A percentile compares a stretch with the other conserved stretches of the same genome.
Evolutionary conservation across 495 filamentous ascomycete genomes (phyloP).

Genomic region (Staphylotrichum longicolle): DNA sequence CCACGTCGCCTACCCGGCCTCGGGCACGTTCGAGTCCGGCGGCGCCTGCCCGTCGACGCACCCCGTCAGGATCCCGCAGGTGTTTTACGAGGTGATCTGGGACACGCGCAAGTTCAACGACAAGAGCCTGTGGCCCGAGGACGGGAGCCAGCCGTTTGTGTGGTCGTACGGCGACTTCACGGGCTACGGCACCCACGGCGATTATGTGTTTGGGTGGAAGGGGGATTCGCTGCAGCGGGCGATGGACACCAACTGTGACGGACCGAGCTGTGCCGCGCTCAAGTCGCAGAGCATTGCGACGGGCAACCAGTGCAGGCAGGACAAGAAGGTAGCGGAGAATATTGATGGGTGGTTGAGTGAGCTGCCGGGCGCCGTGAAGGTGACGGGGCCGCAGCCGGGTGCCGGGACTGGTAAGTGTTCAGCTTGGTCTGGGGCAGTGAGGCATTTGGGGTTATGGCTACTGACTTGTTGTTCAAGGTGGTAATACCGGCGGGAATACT

Average conservation of each 20-base stretch:
- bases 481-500: not conserved
- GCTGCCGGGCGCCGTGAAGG: constrained; percentile 19
- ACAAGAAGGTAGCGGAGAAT: constrained; percentile 35
- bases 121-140: constrained; percentile 40
- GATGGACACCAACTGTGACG: constrained; percentile 39
- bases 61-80: constrained; percentile 39
- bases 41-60: constrained; percentile 36
- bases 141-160: constrained; percentile 49
- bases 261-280: not conserved
- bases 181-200: constrained; percentile 43
- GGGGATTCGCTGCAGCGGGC: constrained; percentile 39
- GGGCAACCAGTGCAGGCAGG: constrained; percentile 37
- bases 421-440: not conserved
- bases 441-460: not conserved
- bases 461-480: not conserved
- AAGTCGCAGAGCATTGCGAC: constrained; percentile 29
- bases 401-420: constrained; percentile 8
- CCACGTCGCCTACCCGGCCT: constrained; percentile 41
- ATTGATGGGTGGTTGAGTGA: constrained; percentile 36
- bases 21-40: constrained; percentile 34
- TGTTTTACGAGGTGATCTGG: constrained; percentile 46
- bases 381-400: constrained; percentile 24
- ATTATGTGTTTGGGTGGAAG: constrained; percentile 47
- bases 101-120: constrained; percentile 41
- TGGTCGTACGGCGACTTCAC: constrained; percentile 44